Conservation (phyloP, 2,329 filamentous ascomycete species). For the Colletotrichum shisoi region DNA sequence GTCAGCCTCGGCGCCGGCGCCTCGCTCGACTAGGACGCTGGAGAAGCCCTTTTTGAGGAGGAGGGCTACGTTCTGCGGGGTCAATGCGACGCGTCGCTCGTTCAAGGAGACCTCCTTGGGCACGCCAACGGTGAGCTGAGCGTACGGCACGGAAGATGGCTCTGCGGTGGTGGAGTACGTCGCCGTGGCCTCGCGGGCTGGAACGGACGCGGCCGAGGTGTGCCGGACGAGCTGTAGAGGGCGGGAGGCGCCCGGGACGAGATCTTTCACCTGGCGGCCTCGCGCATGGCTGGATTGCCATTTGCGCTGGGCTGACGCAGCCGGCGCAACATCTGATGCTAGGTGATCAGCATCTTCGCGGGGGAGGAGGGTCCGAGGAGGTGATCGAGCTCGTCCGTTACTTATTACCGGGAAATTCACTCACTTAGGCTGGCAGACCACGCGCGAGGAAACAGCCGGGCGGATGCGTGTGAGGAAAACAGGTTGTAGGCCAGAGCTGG, state of each 20-base stretch:
- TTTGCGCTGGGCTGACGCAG: constrained; percentile 38
- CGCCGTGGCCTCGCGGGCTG: constrained; percentile 39
- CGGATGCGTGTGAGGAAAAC: constrained; percentile 27
- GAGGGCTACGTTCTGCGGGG: constrained; percentile 81
- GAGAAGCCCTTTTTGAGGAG: constrained; percentile 86
- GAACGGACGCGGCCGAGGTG: constrained; percentile 44
- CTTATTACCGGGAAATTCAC: constrained; percentile 1
- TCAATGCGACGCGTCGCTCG: constrained; percentile 84
- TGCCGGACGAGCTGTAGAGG: constrained; percentile 53
- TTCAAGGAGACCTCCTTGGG: constrained; percentile 79
- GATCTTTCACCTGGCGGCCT: constrained; percentile 44
- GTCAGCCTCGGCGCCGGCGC: constrained; percentile 79
- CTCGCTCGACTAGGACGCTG: constrained; percentile 78
- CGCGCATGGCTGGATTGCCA: constrained; percentile 53
- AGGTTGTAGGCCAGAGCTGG: constrained; percentile 33
- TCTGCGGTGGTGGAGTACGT: constrained; percentile 53
- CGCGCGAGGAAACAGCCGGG: constrained; percentile 28
- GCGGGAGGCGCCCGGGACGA: constrained; percentile 45
- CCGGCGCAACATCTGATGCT: constrained; percentile 21
- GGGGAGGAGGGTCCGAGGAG: background rate
- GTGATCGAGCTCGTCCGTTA: constrained; percentile 10
- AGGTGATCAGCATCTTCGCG: constrained; percentile 15
- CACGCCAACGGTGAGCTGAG: constrained; percentile 77
- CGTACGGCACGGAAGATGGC: constrained; percentile 68
- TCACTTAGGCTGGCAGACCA: constrained; percentile 27